Conservation (phyloP, 192 early-diverging fungal genomes). For the Dissophora ornata region DNA sequence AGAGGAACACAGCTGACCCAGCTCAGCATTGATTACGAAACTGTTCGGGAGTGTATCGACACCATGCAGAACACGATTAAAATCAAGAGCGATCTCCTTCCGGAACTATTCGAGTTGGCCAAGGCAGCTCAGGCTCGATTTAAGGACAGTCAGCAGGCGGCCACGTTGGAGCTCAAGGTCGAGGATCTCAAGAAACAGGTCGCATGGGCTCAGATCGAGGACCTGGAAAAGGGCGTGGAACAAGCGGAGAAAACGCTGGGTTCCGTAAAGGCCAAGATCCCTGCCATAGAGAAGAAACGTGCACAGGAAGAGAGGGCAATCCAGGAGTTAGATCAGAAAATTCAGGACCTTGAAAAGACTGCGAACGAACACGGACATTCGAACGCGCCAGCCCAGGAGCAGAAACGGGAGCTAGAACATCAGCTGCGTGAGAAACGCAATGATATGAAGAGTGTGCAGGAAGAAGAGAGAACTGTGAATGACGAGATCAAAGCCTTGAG, state of each 20-base stretch:
- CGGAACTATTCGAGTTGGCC: slow-evolving; percentile 76
- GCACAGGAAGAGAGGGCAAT: slow-evolving; percentile 26
- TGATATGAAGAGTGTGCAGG: slow-evolving; percentile 53
- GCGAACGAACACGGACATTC: slow-evolving; percentile 48
- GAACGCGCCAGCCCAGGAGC: slow-evolving; percentile 60
- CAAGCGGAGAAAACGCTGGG: slow-evolving; percentile 16
- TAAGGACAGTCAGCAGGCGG: slow-evolving; percentile 73
- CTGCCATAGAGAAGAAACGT: slow-evolving; percentile 29
- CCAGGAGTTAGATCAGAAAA: slow-evolving; percentile 43
- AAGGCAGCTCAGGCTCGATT: slow-evolving; percentile 73
- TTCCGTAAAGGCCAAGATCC: slow-evolving; percentile 5
- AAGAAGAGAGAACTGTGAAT: slow-evolving; percentile 59
- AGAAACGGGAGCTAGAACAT: slow-evolving; percentile 56
- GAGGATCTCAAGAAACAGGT: slow-evolving; percentile 72
- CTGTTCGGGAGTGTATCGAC: slow-evolving; percentile 68
- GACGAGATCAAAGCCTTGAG: slow-evolving; percentile 51
- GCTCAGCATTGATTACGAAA: slow-evolving; percentile 77
- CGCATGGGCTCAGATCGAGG: slow-evolving; percentile 80
- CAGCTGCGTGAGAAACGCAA: slow-evolving; percentile 60
- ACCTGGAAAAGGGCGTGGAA: slow-evolving; percentile 57
- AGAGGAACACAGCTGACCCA: slow-evolving; percentile 88
- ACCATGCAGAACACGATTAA: slow-evolving; percentile 63
- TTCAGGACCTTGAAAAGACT: slow-evolving; percentile 51
- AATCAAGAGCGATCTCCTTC: slow-evolving; percentile 73
- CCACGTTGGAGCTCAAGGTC: slow-evolving; percentile 66